phyloP scores from a whole-genome alignment of 2,329 filamentous ascomycete species.

The Herpotrichia juniperi region DNA sequence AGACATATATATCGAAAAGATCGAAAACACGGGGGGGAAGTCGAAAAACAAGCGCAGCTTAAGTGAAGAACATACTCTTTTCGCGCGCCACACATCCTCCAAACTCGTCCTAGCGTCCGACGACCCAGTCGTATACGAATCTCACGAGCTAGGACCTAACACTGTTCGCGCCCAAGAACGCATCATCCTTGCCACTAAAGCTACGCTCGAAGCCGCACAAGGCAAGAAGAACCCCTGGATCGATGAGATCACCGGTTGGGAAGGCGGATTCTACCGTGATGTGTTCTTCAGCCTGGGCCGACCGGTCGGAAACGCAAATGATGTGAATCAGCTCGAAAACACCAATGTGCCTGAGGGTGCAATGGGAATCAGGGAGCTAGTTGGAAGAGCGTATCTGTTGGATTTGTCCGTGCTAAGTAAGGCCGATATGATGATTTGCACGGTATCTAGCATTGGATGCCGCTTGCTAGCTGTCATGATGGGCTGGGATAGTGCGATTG shows the following conservation, averaged over 20 bases:
- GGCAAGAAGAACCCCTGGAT: slow-evolving; percentile 60
- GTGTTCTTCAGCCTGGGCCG: slow-evolving; percentile 81
- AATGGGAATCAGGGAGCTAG: slow-evolving; percentile 72
- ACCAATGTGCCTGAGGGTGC: slow-evolving; percentile 51
- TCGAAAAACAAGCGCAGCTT: slow-evolving; percentile 47
- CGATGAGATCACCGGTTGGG: slow-evolving; percentile 82
- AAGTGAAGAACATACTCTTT: slow-evolving; percentile 39
- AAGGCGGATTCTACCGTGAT: slow-evolving; percentile 82
- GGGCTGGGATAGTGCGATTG: slow-evolving; percentile 70
- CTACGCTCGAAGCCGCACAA: slow-evolving; percentile 49
- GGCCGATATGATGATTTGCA: slow-evolving; percentile 76
- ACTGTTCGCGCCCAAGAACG: slow-evolving; percentile 71
- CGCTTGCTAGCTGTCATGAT: slow-evolving; percentile 82
- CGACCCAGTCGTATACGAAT: slow-evolving; percentile 75
- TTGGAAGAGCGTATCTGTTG: slow-evolving; percentile 81
- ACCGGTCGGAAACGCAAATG: slow-evolving; percentile 36
- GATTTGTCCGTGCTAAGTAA: slow-evolving; percentile 76
- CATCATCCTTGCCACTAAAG: slow-evolving; percentile 75
- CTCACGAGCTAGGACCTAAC: slow-evolving; percentile 64
- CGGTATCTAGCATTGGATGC: slow-evolving; percentile 71
- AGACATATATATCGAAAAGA: slow-evolving; percentile 58
- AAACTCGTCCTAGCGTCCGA: slow-evolving; percentile 75
- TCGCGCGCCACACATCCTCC: slow-evolving; percentile 37
- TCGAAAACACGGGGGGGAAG: slow-evolving; percentile 30
- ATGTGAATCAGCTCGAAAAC: slow-evolving; percentile 26